These are phyloP conservation scores for Chiua virens DNA, from an alignment of 768 basidiomycete genomes.

Conservation along the genomic window DNA sequence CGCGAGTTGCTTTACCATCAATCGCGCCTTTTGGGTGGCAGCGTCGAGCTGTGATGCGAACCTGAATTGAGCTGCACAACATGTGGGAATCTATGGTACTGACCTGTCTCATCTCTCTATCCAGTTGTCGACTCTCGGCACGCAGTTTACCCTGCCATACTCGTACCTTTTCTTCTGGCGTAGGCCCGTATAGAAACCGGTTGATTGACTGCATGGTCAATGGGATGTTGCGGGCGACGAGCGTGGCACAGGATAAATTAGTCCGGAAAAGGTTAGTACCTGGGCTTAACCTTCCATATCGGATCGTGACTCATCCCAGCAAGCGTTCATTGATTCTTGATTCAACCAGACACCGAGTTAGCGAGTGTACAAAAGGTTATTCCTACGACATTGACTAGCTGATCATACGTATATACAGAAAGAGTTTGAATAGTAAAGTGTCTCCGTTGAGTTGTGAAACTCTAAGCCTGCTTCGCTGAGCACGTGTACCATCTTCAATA, in stretches of 20 bases:
- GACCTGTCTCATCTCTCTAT: constrained; percentile 96
- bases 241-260: background rate
- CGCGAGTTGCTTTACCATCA: constrained; percentile 84
- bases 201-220: constrained; percentile 79
- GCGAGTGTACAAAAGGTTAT: background rate
- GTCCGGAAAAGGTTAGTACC: constrained; percentile 12
- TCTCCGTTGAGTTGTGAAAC: background rate
- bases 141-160: constrained; percentile 90
- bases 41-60: constrained; percentile 62
- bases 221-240: background rate
- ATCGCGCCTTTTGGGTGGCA: constrained; percentile 77
- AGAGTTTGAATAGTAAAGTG: constrained; percentile 6
- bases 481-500: background rate
- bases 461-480: constrained; percentile 11
- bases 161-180: constrained; percentile 90
- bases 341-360: no score
- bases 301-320: background rate
- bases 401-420: constrained; percentile 8
- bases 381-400: background rate
- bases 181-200: constrained; percentile 93
- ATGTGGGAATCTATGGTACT: constrained; percentile 27
- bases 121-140: constrained; percentile 76
- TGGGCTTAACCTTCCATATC: constrained; percentile 5
- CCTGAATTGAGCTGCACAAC: constrained; percentile 14
- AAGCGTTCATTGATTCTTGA: no score